Conservation (phyloP, 2,329 filamentous ascomycete species). For the Cordyceps fumosorosea region DNA sequence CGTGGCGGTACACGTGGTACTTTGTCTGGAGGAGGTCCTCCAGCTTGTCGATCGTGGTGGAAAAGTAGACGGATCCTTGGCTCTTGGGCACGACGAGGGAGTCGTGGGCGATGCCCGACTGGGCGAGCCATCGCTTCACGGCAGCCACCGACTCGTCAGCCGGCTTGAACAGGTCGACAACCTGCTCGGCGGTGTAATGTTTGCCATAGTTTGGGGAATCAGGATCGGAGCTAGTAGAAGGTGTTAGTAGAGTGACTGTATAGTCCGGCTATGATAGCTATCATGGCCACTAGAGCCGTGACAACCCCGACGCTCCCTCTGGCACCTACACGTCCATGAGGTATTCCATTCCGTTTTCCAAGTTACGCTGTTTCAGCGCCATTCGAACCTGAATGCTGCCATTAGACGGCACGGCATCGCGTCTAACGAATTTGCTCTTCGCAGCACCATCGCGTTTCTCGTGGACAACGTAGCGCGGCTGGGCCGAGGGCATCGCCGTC, state of each 20-base stretch:
- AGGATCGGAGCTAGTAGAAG: neutral
- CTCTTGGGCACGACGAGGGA: slow-evolving; percentile 43
- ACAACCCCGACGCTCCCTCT: too few species aligned
- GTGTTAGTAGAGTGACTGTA: neutral
- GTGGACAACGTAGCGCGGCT: neutral
- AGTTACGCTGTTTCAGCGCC: slow-evolving; percentile 5
- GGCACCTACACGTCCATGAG: neutral
- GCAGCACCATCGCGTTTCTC: neutral
- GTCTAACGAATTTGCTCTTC: neutral
- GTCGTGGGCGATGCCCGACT: slow-evolving; percentile 40
- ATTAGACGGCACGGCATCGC: neutral
- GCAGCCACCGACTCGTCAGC: slow-evolving; percentile 36
- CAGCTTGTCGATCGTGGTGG: slow-evolving; percentile 20
- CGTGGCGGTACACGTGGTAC: slow-evolving; percentile 44
- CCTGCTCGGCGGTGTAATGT: slow-evolving; percentile 16
- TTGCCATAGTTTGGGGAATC: slow-evolving; percentile 8
- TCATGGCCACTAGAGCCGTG: too few species aligned
- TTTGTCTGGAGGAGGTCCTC: slow-evolving; percentile 46
- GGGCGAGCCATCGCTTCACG: slow-evolving; percentile 45
- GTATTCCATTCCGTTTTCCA: slow-evolving; percentile 1
- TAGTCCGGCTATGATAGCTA: too few species aligned
- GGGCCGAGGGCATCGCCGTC: neutral
- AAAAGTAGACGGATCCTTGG: slow-evolving; percentile 34
- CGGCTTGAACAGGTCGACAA: neutral
- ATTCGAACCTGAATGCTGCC: neutral